Evolutionary conservation across 257 asterid genomes (phyloP).

Genomic region (Solanum clarkiae): DNA sequence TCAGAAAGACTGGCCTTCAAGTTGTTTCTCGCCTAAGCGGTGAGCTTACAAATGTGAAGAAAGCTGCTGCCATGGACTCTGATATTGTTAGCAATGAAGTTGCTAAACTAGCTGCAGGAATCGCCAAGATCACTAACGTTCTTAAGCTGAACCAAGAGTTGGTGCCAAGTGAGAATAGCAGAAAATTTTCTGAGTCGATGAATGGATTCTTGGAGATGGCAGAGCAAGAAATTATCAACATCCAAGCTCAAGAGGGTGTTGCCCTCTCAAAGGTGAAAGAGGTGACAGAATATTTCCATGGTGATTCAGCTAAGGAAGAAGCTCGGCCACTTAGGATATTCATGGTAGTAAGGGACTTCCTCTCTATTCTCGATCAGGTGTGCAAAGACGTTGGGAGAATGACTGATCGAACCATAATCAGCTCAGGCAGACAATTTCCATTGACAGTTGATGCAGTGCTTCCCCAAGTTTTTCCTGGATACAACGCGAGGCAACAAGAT

Average conservation of each 20-base stretch:
- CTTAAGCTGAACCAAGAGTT: constrained; percentile 32
- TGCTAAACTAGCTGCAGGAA: constrained; percentile 33
- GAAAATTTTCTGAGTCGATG: constrained; percentile 29
- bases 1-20: constrained; percentile 50
- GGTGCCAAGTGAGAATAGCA: constrained; percentile 6
- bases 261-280: constrained; percentile 72
- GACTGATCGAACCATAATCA: constrained; percentile 33
- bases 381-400: constrained; percentile 63
- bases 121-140: constrained; percentile 30
- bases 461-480: neutral
- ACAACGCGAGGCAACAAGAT: neutral
- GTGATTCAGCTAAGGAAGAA: constrained; percentile 62
- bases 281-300: constrained; percentile 67
- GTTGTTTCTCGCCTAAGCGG: constrained; percentile 58
- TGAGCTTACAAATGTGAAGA: constrained; percentile 69
- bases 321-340: constrained; percentile 60
- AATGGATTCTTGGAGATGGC: constrained; percentile 44
- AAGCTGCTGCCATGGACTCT: constrained; percentile 69
- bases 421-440: neutral
- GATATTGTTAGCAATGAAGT: constrained; percentile 42
- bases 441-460: constrained; percentile 14
- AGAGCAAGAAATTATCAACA: constrained; percentile 29
- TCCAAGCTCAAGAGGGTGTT: constrained; percentile 49
- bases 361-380: constrained; percentile 49
- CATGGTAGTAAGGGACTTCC: constrained; percentile 63